Evolutionary conservation across 2,329 filamentous ascomycete genomes (phyloP), one percentile per base, ranked within the genome.

Genomic region (Paecilomyces sp.): DNA sequence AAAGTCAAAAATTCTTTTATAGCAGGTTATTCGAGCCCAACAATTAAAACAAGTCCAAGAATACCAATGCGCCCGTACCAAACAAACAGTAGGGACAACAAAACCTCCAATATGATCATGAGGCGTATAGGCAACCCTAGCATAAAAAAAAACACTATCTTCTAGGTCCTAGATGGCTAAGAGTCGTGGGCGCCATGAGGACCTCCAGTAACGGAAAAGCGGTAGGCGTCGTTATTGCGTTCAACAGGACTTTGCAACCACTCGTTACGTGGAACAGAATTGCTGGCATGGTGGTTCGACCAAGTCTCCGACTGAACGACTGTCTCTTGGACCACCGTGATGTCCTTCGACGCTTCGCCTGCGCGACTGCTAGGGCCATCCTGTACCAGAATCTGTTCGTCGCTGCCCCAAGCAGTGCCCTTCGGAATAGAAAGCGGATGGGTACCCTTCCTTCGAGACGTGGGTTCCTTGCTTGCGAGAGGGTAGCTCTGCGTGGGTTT

Each of bases 381-480:
- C 11, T 60, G 58, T 13, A 57, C 58, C 8, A 69, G 55, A 2
- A 70, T 67, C 36, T 69, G 63, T 58, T 72, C 70, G 30, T 72
- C 70, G 30, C 68, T 71, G 1, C 68, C 68, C 67, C 68, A 70
- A 4, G 65, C 68, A 12, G 58, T 63, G 11, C 58, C 60, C 7
- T 64, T 54, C 2, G 61, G 56, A 15, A 64, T 56, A 7, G 60
- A 54, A 24, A 54, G 34, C 1, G 56, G 62, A 53, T 63, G 60
- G 25, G 18, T 33, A 12, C 30, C 55, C 28, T 54, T 55, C 18
- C 55, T 60, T 18, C 63, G 25, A 53, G 51, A 56, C 4, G 28
- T 63, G 8, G 62, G 30, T 34, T 58, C 60, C 34, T 57, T 62
- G 28, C 66, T 66, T 2, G 63, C 63, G 30, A 70, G 63, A 1